A percentile compares a stretch with the other conserved stretches of the same genome.
Evolutionary conservation across 2,329 filamentous ascomycete species (phyloP).

Genomic region (Coniosporium tulheliwenetii): DNA sequence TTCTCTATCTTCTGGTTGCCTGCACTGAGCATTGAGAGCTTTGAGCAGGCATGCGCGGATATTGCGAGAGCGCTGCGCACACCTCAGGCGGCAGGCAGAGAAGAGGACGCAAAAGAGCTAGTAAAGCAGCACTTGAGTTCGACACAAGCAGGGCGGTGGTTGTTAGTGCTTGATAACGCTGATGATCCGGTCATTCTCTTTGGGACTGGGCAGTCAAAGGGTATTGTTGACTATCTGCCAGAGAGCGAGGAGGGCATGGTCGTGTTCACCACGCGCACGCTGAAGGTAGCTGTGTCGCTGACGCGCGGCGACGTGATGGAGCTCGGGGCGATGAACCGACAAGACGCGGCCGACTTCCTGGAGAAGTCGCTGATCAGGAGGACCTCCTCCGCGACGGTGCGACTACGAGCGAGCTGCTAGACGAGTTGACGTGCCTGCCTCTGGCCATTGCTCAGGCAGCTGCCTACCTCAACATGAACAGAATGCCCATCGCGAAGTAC

Average conservation of each 20-base stretch:
- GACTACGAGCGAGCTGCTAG: slow-evolving; percentile 3
- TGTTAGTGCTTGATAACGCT: slow-evolving; percentile 10
- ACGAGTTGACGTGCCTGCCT: slow-evolving; percentile 7
- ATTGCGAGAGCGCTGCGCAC: too few relatives aligned
- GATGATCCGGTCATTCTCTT: slow-evolving; percentile 6
- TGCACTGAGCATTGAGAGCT: too few relatives aligned
- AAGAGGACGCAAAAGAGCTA: slow-evolving; percentile 11
- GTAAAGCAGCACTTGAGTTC: slow-evolving; percentile 9
- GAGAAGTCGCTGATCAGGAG: slow-evolving; percentile 3
- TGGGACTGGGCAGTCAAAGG: slow-evolving; percentile 1
- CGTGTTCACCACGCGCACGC: slow-evolving; percentile 8
- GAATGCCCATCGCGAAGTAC: slow-evolving; percentile 5
- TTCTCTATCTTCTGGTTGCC: too few relatives aligned
- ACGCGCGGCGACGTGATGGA: slow-evolving; percentile 5
- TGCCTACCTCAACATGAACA: slow-evolving; percentile 10
- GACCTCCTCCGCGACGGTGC: background rate
- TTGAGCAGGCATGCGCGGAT: too few relatives aligned
- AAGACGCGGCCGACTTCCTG: slow-evolving; percentile 5
- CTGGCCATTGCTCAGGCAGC: slow-evolving; percentile 10
- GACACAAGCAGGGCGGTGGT: slow-evolving; percentile 6
- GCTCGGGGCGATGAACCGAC: slow-evolving; percentile 4
- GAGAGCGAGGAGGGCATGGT: slow-evolving; percentile 5
- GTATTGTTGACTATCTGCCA: slow-evolving; percentile 6
- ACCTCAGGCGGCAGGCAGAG: too few relatives aligned
- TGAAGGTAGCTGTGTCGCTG: slow-evolving; percentile 4